Conservation (phyloP, 306 rosid genomes). For the Abrus precatorius region DNA sequence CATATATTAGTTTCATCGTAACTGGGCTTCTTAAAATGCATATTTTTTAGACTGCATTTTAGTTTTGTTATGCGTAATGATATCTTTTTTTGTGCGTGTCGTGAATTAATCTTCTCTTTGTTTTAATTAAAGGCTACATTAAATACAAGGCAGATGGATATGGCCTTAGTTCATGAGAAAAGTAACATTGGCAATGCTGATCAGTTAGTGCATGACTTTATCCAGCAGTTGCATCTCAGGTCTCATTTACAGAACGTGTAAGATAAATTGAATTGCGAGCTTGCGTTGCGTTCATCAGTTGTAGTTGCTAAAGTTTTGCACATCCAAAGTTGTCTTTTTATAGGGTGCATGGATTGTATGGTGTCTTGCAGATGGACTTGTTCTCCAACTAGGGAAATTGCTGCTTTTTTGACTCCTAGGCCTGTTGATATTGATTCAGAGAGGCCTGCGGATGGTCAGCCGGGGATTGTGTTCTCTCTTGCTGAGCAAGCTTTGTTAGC, state of each 20-base stretch:
- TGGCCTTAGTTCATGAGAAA: conserved; percentile 58
- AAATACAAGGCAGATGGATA: conserved; percentile 60
- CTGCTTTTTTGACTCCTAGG: conserved; percentile 47
- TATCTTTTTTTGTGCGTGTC: conserved; percentile 30
- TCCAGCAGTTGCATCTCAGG: conserved; percentile 66
- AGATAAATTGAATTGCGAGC: conserved; percentile 52
- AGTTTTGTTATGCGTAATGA: conserved; percentile 10
- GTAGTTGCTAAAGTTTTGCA: conserved; percentile 29
- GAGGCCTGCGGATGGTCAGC: conserved; percentile 52
- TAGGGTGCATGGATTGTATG: conserved; percentile 5
- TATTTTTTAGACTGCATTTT: neutral
- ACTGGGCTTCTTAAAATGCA: neutral
- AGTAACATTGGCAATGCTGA: conserved; percentile 45
- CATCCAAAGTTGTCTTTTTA: conserved; percentile 37
- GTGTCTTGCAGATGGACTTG: conserved; percentile 67
- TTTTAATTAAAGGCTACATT: conserved; percentile 62
- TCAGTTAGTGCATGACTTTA: conserved; percentile 59
- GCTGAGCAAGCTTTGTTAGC: conserved; percentile 84
- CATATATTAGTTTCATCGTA: neutral
- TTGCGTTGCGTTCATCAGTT: conserved; percentile 23
- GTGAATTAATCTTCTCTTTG: conserved; percentile 30
- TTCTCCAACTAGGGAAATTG: conserved; percentile 47
- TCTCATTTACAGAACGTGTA: conserved; percentile 72
- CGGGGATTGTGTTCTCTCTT: conserved; percentile 57
- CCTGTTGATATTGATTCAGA: conserved; percentile 40